Conservation (phyloP, 495 filamentous ascomycete species). For the Lasiosphaeria miniovina region DNA sequence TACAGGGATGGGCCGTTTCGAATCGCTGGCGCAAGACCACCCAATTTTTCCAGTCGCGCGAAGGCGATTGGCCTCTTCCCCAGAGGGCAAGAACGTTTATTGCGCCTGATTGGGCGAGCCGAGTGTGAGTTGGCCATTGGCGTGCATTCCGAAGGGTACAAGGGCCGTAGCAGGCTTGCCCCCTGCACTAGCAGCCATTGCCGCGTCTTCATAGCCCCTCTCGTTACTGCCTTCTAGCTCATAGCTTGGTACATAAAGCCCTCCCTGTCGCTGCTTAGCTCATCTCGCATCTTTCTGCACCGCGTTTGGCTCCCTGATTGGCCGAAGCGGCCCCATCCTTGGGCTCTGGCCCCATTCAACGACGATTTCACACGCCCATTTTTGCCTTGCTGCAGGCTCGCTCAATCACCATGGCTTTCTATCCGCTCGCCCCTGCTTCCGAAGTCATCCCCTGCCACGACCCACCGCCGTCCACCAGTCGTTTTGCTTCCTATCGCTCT, state of each 20-base stretch:
- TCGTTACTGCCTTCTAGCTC: constrained; percentile 7
- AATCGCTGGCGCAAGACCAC: constrained; percentile 21
- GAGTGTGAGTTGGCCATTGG: constrained; percentile 22
- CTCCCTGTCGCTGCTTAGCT: constrained; percentile 20
- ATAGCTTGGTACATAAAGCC: not conserved
- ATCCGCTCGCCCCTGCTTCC: constrained; percentile 34
- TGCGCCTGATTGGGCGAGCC: constrained; percentile 25
- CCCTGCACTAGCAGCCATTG: not conserved
- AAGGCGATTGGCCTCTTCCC: constrained; percentile 22
- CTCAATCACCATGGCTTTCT: constrained; percentile 33
- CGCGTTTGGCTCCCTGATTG: constrained; percentile 17
- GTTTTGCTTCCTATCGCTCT: constrained; percentile 20
- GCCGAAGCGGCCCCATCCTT: constrained; percentile 7
- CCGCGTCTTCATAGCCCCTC: rapidly evolving
- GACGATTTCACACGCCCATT: constrained; percentile 16
- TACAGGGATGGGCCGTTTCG: constrained; percentile 22
- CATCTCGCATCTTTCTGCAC: constrained; percentile 13
- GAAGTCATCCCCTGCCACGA: constrained; percentile 25
- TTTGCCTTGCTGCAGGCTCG: constrained; percentile 20
- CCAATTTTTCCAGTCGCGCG: constrained; percentile 12
- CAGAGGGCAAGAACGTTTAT: constrained; percentile 19
- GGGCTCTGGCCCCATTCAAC: constrained; percentile 16
- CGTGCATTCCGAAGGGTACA: constrained; percentile 10
- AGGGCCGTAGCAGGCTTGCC: constrained; percentile 1
- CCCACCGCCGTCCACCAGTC: constrained; percentile 26